These are phyloP conservation scores for Parmales sp. DNA, from an alignment of 108 stramenopile genomes.

Conservation along the genomic window DNA sequence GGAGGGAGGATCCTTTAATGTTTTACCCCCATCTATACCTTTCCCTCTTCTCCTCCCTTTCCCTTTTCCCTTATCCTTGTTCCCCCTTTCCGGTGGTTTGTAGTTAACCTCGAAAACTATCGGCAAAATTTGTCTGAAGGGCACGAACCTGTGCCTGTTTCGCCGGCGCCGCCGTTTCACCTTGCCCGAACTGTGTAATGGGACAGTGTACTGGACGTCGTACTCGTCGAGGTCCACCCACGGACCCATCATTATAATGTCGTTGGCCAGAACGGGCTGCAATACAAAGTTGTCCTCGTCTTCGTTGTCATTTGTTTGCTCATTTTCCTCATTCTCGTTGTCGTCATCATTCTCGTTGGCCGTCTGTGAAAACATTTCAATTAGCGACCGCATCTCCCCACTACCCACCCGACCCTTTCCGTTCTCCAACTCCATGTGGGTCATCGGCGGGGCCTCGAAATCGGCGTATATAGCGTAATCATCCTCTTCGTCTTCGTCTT, in stretches of 20 bases:
- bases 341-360: background rate
- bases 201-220: slow-evolving; percentile 5
- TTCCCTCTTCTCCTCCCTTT: background rate
- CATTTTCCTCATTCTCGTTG: background rate
- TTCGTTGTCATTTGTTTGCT: background rate
- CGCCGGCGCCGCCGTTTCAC: background rate
- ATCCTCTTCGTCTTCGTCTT: background rate
- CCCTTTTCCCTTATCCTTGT: background rate
- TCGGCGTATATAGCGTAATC: background rate
- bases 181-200: background rate
- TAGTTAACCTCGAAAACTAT: background rate
- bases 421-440: background rate
- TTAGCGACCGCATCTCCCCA: background rate
- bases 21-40: background rate
- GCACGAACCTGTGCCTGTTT: background rate
- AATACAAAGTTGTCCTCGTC: background rate
- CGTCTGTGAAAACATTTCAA: background rate
- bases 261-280: background rate
- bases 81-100: background rate
- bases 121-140: background rate
- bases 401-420: background rate
- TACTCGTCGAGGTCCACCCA: background rate
- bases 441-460: too few relatives aligned
- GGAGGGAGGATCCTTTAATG: too few relatives aligned
- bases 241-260: background rate